A percentile compares a stretch with the other conserved stretches of the same genome.
Conservation (phyloP, 2,329 filamentous ascomycete genomes). For the Colletotrichum shisoi region DNA sequence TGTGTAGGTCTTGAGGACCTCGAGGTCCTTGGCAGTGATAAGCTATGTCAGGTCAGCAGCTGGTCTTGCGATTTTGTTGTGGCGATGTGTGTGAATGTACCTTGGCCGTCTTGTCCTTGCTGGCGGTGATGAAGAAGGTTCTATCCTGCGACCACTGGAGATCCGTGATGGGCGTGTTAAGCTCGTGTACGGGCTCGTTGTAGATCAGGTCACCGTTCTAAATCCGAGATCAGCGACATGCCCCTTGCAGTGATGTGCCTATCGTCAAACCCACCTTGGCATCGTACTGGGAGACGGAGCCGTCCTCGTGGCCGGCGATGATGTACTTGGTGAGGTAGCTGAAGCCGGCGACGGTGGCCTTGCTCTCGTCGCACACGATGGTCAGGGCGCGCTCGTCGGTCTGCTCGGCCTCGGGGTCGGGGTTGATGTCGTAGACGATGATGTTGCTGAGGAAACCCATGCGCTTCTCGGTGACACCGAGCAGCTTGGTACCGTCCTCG, state of each 20-base stretch:
- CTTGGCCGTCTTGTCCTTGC: constrained; percentile 97
- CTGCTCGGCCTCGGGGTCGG: constrained; percentile 84
- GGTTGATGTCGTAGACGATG: constrained; percentile 87
- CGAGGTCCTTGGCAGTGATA: constrained; percentile 83
- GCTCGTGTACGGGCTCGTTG: constrained; percentile 85
- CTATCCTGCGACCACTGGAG: constrained; percentile 93
- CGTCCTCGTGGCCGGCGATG: constrained; percentile 96
- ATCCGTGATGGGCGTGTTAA: constrained; percentile 83
- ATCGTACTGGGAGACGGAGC: constrained; percentile 89
- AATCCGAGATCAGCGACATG: constrained; percentile 31
- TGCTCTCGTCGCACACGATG: constrained; percentile 94
- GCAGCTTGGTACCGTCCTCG: constrained; percentile 86
- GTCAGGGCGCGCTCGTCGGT: constrained; percentile 80
- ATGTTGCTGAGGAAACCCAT: constrained; percentile 96
- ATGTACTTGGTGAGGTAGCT: constrained; percentile 95
- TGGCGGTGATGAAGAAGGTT: constrained; percentile 97
- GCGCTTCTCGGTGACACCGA: constrained; percentile 97
- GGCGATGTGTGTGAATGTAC: constrained; percentile 50
- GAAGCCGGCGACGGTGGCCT: constrained; percentile 97
- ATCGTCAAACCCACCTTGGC: constrained; percentile 69
- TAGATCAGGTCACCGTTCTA: constrained; percentile 81
- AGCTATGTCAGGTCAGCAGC: constrained; percentile 60
- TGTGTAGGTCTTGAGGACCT: constrained; percentile 89
- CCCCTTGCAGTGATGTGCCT: neutral
- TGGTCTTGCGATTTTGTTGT: neutral